These are phyloP conservation scores for Myriosclerotinia curreyana DNA, from an alignment of 2,329 filamentous ascomycete species.

Conservation along the genomic window DNA sequence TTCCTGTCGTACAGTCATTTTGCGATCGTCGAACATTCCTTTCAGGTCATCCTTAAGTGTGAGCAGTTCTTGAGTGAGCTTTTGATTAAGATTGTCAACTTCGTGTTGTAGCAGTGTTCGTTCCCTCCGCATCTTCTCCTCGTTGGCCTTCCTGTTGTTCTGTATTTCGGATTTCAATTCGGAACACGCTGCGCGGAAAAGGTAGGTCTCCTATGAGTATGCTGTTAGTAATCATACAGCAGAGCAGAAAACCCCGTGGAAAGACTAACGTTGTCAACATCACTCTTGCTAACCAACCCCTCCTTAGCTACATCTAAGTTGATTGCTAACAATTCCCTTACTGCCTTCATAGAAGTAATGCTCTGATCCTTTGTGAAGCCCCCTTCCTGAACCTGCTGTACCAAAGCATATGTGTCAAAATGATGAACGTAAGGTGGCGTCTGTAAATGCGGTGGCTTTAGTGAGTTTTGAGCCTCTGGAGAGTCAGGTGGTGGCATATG, in stretches of 20 bases:
- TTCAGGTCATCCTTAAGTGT: slow-evolving; percentile 87
- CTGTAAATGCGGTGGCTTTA: slow-evolving; percentile 63
- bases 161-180: slow-evolving; percentile 86
- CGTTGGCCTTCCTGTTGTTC: slow-evolving; percentile 70
- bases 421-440: slow-evolving; percentile 86
- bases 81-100: slow-evolving; percentile 86
- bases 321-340: slow-evolving; percentile 70
- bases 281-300: slow-evolving; percentile 81
- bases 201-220: slow-evolving; percentile 66
- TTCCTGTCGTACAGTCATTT: slow-evolving; percentile 86
- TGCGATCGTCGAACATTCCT: slow-evolving; percentile 93
- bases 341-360: slow-evolving; percentile 86
- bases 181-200: slow-evolving; percentile 90
- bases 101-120: slow-evolving; percentile 87
- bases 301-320: slow-evolving; percentile 80
- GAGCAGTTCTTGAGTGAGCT: slow-evolving; percentile 76
- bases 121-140: slow-evolving; percentile 79
- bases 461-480: slow-evolving; percentile 40
- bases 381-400: slow-evolving; percentile 69
- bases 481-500: slow-evolving; percentile 47
- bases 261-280: slow-evolving; percentile 71
- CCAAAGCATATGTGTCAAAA: slow-evolving; percentile 91
- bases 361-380: slow-evolving; percentile 74
- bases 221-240: background rate
- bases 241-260: too few relatives aligned